These are phyloP conservation scores for Solanum commersonii DNA, from an alignment of 257 asterid genomes.

Conservation along the genomic window DNA sequence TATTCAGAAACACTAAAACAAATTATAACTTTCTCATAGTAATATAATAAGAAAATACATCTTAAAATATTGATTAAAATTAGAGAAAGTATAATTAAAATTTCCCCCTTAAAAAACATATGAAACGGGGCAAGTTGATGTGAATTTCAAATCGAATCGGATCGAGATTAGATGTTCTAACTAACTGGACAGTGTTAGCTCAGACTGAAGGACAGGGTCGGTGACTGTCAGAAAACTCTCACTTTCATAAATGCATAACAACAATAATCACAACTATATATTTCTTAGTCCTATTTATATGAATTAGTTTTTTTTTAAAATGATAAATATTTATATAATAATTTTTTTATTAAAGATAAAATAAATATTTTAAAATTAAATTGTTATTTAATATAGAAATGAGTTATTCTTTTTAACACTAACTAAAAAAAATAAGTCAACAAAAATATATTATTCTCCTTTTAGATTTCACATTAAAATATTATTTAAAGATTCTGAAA, in stretches of 20 bases:
- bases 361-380: no score
- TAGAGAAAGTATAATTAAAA: background rate
- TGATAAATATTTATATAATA: no score
- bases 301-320: no score
- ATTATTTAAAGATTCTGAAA: background rate
- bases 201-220: background rate
- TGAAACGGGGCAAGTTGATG: background rate
- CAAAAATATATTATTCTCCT: background rate
- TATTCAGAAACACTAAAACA: no score
- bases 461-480: background rate
- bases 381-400: no score
- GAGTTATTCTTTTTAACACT: fast-evolving
- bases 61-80: no score
- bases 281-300: no score
- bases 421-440: no score
- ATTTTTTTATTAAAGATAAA: no score
- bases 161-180: background rate
- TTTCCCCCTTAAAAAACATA: background rate
- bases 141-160: no score
- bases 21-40: no score
- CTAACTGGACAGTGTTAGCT: background rate
- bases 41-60: no score
- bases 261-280: background rate
- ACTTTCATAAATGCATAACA: background rate
- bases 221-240: background rate